Percentiles rank a stretch among this genome's conserved stretches.
Evolutionary conservation across 2,329 filamentous ascomycete species (phyloP).

Genomic region (Aureobasidium sp.): DNA sequence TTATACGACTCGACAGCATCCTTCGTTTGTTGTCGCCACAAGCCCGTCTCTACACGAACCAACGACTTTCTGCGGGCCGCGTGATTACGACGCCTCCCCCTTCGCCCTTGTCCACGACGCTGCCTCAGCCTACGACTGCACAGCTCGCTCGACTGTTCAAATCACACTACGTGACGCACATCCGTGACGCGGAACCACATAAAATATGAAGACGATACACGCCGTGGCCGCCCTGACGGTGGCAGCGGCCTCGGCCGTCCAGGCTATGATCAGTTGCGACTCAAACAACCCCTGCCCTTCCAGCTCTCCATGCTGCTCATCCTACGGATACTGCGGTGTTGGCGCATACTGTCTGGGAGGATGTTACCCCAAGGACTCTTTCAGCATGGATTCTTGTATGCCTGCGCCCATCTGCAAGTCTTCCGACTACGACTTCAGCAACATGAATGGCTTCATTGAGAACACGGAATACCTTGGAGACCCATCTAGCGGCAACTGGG

Average conservation of each 20-base stretch:
- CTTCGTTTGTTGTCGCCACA: slow-evolving; percentile 10
- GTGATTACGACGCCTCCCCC: slow-evolving; percentile 11
- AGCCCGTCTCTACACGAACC: not conserved
- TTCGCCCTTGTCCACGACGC: slow-evolving; percentile 1
- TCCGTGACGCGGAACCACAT: not conserved
- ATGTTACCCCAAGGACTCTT: slow-evolving; percentile 83
- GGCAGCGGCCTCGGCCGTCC: slow-evolving; percentile 25
- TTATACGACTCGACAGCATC: not conserved
- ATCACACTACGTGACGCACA: not conserved
- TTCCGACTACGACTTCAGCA: slow-evolving; percentile 65
- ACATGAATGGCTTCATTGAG: slow-evolving; percentile 60
- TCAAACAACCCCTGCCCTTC: slow-evolving; percentile 26
- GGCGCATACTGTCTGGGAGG: slow-evolving; percentile 94
- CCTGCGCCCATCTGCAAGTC: slow-evolving; percentile 76
- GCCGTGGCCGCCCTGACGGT: slow-evolving; percentile 22
- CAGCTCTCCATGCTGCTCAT: slow-evolving; percentile 31
- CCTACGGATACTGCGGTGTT: slow-evolving; percentile 82
- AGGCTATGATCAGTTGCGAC: slow-evolving; percentile 26
- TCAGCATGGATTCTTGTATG: slow-evolving; percentile 74
- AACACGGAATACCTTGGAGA: slow-evolving; percentile 86
- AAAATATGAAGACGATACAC: slow-evolving; percentile 10
- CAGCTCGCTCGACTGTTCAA: not conserved
- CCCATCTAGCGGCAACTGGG: slow-evolving; percentile 73
- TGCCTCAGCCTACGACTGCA: not conserved
- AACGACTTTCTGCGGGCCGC: not conserved